Percentiles rank a stretch among this genome's conserved stretches.
These are phyloP conservation scores for Tuctoria greenei DNA, from an alignment of 176 grass and related monocot genomes.

Conservation along the genomic window DNA sequence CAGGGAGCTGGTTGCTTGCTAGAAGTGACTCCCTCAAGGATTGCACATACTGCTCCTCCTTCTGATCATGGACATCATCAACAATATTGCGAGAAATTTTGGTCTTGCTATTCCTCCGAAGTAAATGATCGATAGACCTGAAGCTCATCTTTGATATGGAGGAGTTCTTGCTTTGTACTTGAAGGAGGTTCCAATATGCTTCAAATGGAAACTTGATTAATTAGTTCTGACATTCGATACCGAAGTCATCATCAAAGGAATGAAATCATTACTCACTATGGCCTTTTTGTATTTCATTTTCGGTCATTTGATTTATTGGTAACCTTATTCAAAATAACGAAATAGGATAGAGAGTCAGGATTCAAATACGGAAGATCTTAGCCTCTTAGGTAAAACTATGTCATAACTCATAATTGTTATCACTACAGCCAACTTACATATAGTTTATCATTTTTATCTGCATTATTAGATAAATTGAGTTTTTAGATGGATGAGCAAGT, in stretches of 20 bases:
- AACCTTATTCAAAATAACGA: not conserved
- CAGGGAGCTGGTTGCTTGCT: conserved; percentile 61
- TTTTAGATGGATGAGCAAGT: not conserved
- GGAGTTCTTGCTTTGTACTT: conserved; percentile 43
- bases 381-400: not conserved
- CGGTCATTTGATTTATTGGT: conserved; percentile 12
- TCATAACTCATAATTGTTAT: not conserved
- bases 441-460: too few relatives aligned
- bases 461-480: not conserved
- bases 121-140: conserved; percentile 52
- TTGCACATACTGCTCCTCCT: conserved; percentile 63
- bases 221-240: conserved; percentile 28
- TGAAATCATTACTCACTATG: not conserved
- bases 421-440: not conserved
- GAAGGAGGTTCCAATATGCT: conserved; percentile 45
- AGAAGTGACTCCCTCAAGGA: conserved; percentile 65
- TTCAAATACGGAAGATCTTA: not conserved
- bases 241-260: conserved; percentile 4
- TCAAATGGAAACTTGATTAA: conserved; percentile 44
- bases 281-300: conserved; percentile 17
- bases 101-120: conserved; percentile 58
- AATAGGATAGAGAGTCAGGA: not conserved
- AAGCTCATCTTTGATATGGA: conserved; percentile 69
- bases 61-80: conserved; percentile 53
- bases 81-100: conserved; percentile 49